Evolutionary conservation across 129 eudicot species (phyloP).

Genomic region (Deinandra increscens): DNA sequence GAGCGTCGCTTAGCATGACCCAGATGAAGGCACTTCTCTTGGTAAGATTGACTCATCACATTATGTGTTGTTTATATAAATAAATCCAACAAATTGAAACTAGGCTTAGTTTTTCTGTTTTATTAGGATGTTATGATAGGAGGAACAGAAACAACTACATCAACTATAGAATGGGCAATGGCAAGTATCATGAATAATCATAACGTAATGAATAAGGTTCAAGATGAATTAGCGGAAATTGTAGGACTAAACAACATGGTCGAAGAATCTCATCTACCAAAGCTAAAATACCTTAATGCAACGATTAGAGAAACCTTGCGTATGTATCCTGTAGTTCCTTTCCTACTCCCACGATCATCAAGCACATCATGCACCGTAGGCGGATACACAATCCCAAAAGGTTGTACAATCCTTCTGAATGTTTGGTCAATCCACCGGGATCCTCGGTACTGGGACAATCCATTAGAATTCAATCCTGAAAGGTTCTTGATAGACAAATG

Average conservation of each 20-base stretch:
- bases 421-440: slow-evolving; percentile 24
- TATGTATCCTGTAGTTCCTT: slow-evolving; percentile 14
- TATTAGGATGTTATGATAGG: slow-evolving; percentile 3
- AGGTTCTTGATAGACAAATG: neutral
- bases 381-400: slow-evolving; percentile 24
- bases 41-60: neutral
- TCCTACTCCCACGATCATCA: slow-evolving; percentile 12
- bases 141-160: slow-evolving; percentile 10
- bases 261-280: slow-evolving; percentile 21
- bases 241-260: slow-evolving; percentile 22
- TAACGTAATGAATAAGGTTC: slow-evolving; percentile 19
- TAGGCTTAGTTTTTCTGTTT: neutral
- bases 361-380: neutral
- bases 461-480: neutral
- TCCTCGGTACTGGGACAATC: slow-evolving; percentile 15
- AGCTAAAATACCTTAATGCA: neutral
- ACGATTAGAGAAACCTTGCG: slow-evolving; percentile 8
- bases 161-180: slow-evolving; percentile 18
- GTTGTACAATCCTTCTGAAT: slow-evolving; percentile 7
- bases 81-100: neutral
- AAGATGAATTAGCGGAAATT: slow-evolving; percentile 5
- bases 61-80: neutral
- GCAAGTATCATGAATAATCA: neutral
- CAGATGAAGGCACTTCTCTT: slow-evolving; percentile 9
- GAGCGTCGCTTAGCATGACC: slow-evolving; percentile 1